These are phyloP conservation scores for Eucalyptus cloeziana DNA, from an alignment of 345 rosid genomes.

Conservation along the genomic window DNA sequence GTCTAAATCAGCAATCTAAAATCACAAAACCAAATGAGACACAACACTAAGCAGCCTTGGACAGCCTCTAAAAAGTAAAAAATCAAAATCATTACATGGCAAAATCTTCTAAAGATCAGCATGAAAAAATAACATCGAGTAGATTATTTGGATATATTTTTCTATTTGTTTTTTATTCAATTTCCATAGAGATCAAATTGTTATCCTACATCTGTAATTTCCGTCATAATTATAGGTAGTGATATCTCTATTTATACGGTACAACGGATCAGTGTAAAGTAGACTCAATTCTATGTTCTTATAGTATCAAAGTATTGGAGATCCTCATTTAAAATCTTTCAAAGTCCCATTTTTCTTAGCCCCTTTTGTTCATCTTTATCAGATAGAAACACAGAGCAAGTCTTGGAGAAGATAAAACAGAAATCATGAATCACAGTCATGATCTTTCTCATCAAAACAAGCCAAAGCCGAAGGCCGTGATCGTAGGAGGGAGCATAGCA, in stretches of 20 bases:
- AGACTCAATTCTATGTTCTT: background rate
- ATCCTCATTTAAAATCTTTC: too few species aligned
- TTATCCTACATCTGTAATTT: background rate
- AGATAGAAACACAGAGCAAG: background rate
- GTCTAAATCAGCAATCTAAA: too few species aligned
- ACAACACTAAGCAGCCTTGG: background rate
- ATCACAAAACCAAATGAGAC: background rate
- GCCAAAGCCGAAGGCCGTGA: slow-evolving; percentile 31
- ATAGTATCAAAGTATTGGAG: too few species aligned
- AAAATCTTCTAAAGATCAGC: too few species aligned
- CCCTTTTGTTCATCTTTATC: background rate
- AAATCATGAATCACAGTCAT: background rate
- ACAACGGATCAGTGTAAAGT: too few species aligned
- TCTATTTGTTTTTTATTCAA: too few species aligned
- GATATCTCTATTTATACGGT: background rate
- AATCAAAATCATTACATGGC: too few species aligned
- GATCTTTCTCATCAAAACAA: background rate
- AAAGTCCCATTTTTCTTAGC: too few species aligned
- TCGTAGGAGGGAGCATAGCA: slow-evolving; percentile 74
- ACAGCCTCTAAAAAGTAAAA: background rate
- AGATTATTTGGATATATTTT: too few species aligned
- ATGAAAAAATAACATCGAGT: too few species aligned
- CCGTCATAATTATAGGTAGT: background rate
- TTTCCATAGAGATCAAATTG: background rate
- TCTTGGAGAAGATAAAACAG: background rate